A percentile compares a stretch with the other conserved stretches of the same genome.
phyloP scores from a whole-genome alignment of 805 yeast genomes.

The Yamadazyma insecticola region DNA sequence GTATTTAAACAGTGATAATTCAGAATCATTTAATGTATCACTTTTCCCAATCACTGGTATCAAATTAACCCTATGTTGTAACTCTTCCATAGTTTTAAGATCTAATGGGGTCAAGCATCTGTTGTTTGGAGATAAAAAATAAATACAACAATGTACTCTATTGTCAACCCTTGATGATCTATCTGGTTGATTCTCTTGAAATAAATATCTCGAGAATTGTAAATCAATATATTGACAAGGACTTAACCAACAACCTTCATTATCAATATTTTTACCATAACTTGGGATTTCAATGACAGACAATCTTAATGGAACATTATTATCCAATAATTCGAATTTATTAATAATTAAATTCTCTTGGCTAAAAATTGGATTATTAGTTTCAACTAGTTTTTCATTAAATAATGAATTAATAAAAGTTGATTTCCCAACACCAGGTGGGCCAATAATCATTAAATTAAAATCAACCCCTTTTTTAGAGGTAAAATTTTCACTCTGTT shows the following conservation, averaged over 20 bases:
- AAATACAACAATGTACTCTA: conserved; percentile 81
- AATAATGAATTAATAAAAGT: conserved; percentile 79
- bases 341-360: conserved; percentile 13
- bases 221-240: conserved; percentile 73
- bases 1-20: conserved; percentile 20
- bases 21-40: conserved; percentile 27
- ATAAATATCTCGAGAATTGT: conserved; percentile 60
- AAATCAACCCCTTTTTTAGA: conserved; percentile 28
- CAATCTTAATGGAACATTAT: conserved; percentile 53
- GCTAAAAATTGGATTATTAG: conserved; percentile 14
- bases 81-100: conserved; percentile 29
- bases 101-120: conserved; percentile 40
- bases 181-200: conserved; percentile 59
- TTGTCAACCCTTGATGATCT: conserved; percentile 42
- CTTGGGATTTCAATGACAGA: conserved; percentile 71
- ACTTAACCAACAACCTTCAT: conserved; percentile 28
- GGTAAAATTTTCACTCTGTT: conserved; percentile 20
- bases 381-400: conserved; percentile 23
- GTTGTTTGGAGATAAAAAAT: conserved; percentile 71
- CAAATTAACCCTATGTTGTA: conserved; percentile 29
- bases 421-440: conserved; percentile 53
- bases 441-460: conserved; percentile 36
- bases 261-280: conserved; percentile 65
- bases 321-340: conserved; percentile 54
- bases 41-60: conserved; percentile 37